Conservation (phyloP, 2,329 filamentous ascomycete genomes). For the Pleoardoris graminearum region DNA sequence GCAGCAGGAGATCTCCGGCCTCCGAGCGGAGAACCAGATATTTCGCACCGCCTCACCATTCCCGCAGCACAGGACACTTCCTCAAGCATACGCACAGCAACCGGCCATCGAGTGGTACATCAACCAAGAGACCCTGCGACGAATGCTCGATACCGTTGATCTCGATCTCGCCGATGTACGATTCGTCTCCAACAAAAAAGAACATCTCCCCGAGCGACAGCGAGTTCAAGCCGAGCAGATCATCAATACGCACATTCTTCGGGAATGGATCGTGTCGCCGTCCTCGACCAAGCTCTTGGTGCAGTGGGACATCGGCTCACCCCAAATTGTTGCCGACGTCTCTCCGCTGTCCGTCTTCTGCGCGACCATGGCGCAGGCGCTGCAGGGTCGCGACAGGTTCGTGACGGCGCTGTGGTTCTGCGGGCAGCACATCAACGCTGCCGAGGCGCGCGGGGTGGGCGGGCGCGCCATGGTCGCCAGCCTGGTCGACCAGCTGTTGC, state of each 20-base stretch:
- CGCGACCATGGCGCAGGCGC: neutral
- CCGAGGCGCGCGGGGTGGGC: neutral
- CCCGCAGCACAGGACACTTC: no score
- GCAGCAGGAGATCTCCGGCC: conserved; percentile 1
- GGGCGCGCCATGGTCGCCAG: conserved; percentile 5
- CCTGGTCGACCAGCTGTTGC: conserved; percentile 9
- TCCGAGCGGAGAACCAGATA: neutral
- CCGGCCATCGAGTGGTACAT: neutral
- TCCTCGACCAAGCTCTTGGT: conserved; percentile 7
- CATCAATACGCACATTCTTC: neutral
- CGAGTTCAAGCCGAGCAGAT: conserved; percentile 11
- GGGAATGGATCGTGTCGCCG: conserved; percentile 4
- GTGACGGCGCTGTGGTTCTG: conserved; percentile 6
- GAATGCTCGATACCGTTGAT: neutral
- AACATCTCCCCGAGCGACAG: neutral
- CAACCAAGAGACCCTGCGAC: neutral
- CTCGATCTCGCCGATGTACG: neutral
- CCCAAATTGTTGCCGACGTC: conserved; percentile 1
- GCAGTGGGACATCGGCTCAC: neutral
- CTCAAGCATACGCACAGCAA: no score
- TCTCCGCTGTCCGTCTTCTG: conserved; percentile 11
- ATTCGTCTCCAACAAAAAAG: neutral
- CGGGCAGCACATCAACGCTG: conserved; percentile 3
- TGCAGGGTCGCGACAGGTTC: neutral
- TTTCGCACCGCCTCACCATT: neutral